A percentile compares a stretch with the other conserved stretches of the same genome.
phyloP scores from a whole-genome alignment of 345 rosid genomes.

The Dimocarpus longan region DNA sequence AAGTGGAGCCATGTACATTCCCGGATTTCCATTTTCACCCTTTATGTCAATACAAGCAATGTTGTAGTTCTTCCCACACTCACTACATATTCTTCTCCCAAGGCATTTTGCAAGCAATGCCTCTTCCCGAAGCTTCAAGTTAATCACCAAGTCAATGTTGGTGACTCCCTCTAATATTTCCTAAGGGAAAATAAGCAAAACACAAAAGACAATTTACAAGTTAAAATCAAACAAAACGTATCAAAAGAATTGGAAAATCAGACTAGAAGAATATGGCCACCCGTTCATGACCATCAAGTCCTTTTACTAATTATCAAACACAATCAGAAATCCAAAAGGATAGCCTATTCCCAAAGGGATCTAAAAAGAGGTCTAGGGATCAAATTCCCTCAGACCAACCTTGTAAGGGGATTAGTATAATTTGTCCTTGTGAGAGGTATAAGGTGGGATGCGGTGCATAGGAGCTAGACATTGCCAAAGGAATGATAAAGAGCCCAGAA shows the following conservation, averaged over 20 bases:
- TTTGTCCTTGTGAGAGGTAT: not conserved
- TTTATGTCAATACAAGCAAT: conserved; percentile 86
- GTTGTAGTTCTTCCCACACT: conserved; percentile 90
- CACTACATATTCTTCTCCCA: conserved; percentile 90
- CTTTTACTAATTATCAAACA: not conserved
- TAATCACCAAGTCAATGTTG: conserved; percentile 75
- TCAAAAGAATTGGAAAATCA: not conserved
- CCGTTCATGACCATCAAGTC: not conserved
- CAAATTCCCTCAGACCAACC: not conserved
- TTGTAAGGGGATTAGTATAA: not conserved
- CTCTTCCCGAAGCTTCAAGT: conserved; percentile 85
- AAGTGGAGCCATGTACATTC: conserved; percentile 93
- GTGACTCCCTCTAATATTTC: conserved; percentile 92
- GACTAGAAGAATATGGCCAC: not conserved
- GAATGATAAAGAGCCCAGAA: not conserved
- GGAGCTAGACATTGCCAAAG: not conserved
- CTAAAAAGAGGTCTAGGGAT: not conserved
- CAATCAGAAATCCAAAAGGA: not conserved
- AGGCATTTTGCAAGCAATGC: conserved; percentile 93
- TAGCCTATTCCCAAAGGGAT: not conserved
- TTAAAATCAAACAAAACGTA: not conserved
- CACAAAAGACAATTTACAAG: not conserved
- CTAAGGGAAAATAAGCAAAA: conserved; percentile 40
- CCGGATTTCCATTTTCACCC: conserved; percentile 71
- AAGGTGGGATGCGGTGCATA: not conserved